These are phyloP conservation scores for Moesziomyces parantarcticus DNA, from an alignment of 1,284 basidiomycete species.

Conservation along the genomic window DNA sequence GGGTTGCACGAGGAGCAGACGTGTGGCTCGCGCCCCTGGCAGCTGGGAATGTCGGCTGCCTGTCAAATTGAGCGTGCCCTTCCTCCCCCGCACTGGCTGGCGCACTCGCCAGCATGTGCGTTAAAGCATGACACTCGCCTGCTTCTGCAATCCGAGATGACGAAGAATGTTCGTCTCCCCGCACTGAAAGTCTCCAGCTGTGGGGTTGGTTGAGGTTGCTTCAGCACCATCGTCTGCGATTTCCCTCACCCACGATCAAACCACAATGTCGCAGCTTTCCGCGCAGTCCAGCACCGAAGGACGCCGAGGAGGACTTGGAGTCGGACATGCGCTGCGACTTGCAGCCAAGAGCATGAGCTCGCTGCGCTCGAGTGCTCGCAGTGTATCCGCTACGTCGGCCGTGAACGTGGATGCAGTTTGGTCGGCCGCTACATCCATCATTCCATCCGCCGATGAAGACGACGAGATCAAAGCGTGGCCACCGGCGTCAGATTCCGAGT, in stretches of 20 bases:
- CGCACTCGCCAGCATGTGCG: too few relatives aligned
- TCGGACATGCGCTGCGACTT: not conserved
- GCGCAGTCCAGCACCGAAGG: too few relatives aligned
- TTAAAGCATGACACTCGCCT: too few relatives aligned
- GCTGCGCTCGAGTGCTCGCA: not conserved
- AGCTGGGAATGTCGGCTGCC: not conserved
- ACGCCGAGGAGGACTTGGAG: too few relatives aligned
- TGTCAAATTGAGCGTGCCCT: not conserved
- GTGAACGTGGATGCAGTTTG: not conserved
- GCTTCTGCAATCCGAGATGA: too few relatives aligned
- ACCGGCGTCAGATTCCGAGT: slow-evolving; percentile 15
- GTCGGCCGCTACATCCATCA: not conserved
- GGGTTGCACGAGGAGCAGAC: not conserved
- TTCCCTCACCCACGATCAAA: too few relatives aligned
- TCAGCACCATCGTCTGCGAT: not conserved
- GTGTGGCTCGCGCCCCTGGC: not conserved
- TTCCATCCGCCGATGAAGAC: not conserved
- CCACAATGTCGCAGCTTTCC: too few relatives aligned
- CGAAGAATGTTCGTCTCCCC: too few relatives aligned
- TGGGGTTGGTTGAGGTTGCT: not conserved
- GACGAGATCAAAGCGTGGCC: not conserved
- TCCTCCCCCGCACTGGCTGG: too few relatives aligned
- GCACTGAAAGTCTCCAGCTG: too few relatives aligned
- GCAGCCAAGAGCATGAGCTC: not conserved
- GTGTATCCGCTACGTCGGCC: not conserved